phyloP scores from a whole-genome alignment of 176 grass and related monocot genomes.

The Aegilops speltoides region DNA sequence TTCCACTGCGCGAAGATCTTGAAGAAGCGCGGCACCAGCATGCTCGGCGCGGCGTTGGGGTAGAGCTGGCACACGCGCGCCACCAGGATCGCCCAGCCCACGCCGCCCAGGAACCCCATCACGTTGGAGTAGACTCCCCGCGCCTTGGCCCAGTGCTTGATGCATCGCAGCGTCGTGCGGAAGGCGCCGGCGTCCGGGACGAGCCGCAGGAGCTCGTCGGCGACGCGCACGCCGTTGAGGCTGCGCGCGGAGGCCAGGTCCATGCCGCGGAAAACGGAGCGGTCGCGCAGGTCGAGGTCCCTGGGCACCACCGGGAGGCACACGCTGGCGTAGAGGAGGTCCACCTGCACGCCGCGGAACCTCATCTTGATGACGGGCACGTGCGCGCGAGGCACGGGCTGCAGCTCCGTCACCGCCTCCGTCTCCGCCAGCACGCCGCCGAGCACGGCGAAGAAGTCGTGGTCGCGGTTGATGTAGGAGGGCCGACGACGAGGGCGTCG shows the following conservation, averaged over 20 bases:
- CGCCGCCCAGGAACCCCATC: conserved; percentile 78
- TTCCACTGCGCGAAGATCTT: too few relatives aligned
- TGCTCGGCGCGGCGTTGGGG: too few relatives aligned
- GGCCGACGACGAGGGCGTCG: conserved; percentile 83
- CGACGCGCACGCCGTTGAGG: conserved; percentile 80
- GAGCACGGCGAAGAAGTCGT: conserved; percentile 68
- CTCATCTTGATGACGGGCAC: conserved; percentile 78
- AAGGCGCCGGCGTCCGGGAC: conserved; percentile 74
- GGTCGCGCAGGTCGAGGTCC: conserved; percentile 57
- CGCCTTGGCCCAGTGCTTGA: conserved; percentile 82
- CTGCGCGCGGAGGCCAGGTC: conserved; percentile 62
- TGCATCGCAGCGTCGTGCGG: conserved; percentile 62
- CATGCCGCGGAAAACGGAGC: conserved; percentile 53
- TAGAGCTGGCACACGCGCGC: too few relatives aligned
- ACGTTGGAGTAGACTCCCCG: conserved; percentile 83
- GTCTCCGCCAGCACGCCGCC: conserved; percentile 51
- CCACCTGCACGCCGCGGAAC: conserved; percentile 77
- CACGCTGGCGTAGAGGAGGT: conserved; percentile 70
- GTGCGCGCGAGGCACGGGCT: conserved; percentile 72
- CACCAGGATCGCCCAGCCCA: conserved; percentile 79
- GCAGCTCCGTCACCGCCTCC: conserved; percentile 63
- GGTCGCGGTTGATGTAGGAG: conserved; percentile 64
- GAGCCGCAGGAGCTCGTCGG: conserved; percentile 65
- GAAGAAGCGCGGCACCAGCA: too few relatives aligned
- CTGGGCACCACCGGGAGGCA: conserved; percentile 55